Conservation (phyloP, 768 basidiomycete genomes). For the Trametes villosa region DNA sequence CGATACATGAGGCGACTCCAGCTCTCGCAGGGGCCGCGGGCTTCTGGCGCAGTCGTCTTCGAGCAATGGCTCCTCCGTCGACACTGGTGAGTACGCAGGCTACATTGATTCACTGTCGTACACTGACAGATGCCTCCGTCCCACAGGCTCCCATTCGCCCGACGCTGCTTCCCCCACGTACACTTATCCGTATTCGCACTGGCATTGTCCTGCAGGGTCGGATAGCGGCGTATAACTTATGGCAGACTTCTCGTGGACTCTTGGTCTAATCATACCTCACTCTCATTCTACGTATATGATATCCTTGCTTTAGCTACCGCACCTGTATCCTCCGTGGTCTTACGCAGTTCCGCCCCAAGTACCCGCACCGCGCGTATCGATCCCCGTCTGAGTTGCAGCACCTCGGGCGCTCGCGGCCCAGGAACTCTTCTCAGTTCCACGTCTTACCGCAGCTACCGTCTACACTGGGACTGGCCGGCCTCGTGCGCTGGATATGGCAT, state of each 20-base stretch:
- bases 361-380: no score
- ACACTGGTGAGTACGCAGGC: no score
- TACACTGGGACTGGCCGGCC: neutral
- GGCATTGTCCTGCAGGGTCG: neutral
- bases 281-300: slow-evolving; percentile 1
- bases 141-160: neutral
- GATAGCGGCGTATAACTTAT: slow-evolving; percentile 1
- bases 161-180: neutral
- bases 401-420: no score
- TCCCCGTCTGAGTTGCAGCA: no score
- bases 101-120: neutral
- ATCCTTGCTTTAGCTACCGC: neutral
- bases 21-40: neutral
- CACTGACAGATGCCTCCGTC: no score
- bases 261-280: neutral
- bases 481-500: neutral
- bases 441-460: neutral
- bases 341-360: no score
- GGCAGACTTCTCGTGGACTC: no score
- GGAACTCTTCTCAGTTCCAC: neutral
- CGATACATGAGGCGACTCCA: neutral
- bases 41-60: no score
- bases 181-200: slow-evolving; percentile 4
- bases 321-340: no score
- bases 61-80: no score